Base-by-base conservation (phyloP, 257 asterid genomes). In the Solanum etuberosum region DNA sequence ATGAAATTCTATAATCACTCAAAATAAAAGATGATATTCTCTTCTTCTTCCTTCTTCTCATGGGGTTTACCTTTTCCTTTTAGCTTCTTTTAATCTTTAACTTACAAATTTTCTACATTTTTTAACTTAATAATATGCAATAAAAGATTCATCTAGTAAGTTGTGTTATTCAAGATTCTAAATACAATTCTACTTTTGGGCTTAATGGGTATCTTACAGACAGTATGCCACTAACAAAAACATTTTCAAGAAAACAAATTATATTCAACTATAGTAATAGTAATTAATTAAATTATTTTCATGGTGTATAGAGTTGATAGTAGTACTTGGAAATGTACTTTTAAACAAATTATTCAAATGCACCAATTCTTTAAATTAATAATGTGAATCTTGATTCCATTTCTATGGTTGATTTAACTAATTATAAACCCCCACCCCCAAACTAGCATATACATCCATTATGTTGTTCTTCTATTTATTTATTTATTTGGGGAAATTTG, bases 1-100 rank as follows among this genome's bases (percentile, higher is more conserved):
- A 48, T 89, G 32, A 43, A 86, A 46, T 88, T 76, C 86, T 86
- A 57, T 57, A 90, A 89, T 84, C 88, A 88, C 84, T 40, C 40
- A 38, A 43, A 43, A 57, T 25, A 83, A 86, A 85, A 87, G 89
- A 87, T 90, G 90, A 95, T 94, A 95, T 93, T 93, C 94, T 93
- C 95, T 93, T 92, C 93, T 91, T 86, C 92, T 89, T 87, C 90
- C 13, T 29, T 13, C 42, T 34, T 12, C 67, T 48, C 37, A 65
- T 83, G 51, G 51, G 87, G 84, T 80, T 84, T 88, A 89, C 94
- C 86, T 90, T 86, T 86, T 70, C 86, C 71, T 86, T 88, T 85
- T 87, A 54, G 81, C 80, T 48, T 57, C 78, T 51, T 87, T 86
- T 88, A 83, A 54, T 74, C 87, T 88, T 90, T 90, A 89, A 84